Evolutionary conservation across 108 stramenopile genomes (phyloP).

Genomic region (Discostella stelligeroides): DNA sequence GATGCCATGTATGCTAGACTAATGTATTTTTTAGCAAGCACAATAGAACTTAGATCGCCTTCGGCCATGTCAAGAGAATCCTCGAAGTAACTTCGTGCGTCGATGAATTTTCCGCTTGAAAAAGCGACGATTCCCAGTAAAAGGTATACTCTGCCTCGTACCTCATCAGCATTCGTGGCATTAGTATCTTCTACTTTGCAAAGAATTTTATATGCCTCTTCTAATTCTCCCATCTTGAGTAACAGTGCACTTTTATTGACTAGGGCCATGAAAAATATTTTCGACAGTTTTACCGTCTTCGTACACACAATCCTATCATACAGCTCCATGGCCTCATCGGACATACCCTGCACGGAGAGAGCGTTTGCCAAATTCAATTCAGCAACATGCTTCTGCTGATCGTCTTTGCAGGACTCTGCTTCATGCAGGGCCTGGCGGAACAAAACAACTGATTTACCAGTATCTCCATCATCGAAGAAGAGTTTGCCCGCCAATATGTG

Average conservation of each 20-base stretch:
- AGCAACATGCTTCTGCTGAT: slow-evolving; percentile 16
- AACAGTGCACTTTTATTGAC: slow-evolving; percentile 38
- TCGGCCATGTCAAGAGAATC: slow-evolving; percentile 21
- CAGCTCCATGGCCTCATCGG: slow-evolving; percentile 22
- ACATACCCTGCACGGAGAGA: slow-evolving; percentile 21
- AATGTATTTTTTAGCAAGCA: slow-evolving; percentile 34
- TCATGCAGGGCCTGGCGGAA: slow-evolving; percentile 31
- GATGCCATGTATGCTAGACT: slow-evolving; percentile 21
- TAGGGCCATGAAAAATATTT: slow-evolving; percentile 34
- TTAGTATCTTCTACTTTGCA: slow-evolving; percentile 18
- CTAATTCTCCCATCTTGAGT: slow-evolving; percentile 30
- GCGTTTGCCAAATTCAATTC: slow-evolving; percentile 44
- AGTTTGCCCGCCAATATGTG: slow-evolving; percentile 43
- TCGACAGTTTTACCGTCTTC: slow-evolving; percentile 10
- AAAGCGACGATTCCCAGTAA: slow-evolving; percentile 31
- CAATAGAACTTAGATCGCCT: slow-evolving; percentile 16
- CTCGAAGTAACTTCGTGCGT: slow-evolving; percentile 27
- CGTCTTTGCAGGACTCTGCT: slow-evolving; percentile 8
- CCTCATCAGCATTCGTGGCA: slow-evolving; percentile 28
- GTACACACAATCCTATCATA: slow-evolving; percentile 28
- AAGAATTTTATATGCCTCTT: slow-evolving; percentile 29
- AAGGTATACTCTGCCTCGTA: slow-evolving; percentile 24
- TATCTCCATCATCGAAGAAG: slow-evolving; percentile 31
- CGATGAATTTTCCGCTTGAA: slow-evolving; percentile 10
- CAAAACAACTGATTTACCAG: slow-evolving; percentile 25